Evolutionary conservation across 1,284 basidiomycete species (phyloP), one percentile per base, ranked within the genome.

Genomic region (Ustilago trichophora): DNA sequence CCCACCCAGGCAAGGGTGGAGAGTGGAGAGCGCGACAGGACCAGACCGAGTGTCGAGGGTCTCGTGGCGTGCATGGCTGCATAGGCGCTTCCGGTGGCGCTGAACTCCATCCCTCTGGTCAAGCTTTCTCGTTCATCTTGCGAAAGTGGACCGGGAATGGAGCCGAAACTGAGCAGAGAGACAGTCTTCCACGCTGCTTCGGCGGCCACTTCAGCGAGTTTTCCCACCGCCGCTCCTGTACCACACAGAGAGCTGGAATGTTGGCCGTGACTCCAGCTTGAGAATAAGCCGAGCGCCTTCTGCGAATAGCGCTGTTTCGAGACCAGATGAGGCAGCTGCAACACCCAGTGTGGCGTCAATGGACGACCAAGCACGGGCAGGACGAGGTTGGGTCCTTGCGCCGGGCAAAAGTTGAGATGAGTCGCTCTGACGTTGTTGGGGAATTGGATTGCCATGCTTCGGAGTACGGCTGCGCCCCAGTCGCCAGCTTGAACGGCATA

Each of bases 1-100:
- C 79, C 83, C 26, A 84, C 78, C 83, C 80, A 84, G 2, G 83
- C 80, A 10, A 84, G 78, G 0, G 83, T 59, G 0, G 84, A 80
- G 15, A 83, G 59, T 0, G 84, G 83, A 1, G 73, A 82, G 27
- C 75, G 74, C 13, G 77, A 80, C 15, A 83, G 71, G 0, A 81
- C 77, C 1, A 81, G 68, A 6, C 81, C 82, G 16, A 84, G 81
- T 0, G 84, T 84, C 0, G 78, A 78, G 0, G 83, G 82, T 32
- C 81, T 67, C 0, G 83, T 84, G 0, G 46, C 75, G 9, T 82
- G 82, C 54, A 75, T 57, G 5, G 45, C 27, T 0, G 77, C 66
- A 44, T 82, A 81, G 1, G 67, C 77, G 12, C 33, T 48, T n/a
- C 76, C 77, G 3, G 43, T 54, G 1, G 53, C 44, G 9, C 40